These are phyloP conservation scores for Globisporangium recalcitrans DNA, from an alignment of 352 stramenopile species.

Conservation along the genomic window DNA sequence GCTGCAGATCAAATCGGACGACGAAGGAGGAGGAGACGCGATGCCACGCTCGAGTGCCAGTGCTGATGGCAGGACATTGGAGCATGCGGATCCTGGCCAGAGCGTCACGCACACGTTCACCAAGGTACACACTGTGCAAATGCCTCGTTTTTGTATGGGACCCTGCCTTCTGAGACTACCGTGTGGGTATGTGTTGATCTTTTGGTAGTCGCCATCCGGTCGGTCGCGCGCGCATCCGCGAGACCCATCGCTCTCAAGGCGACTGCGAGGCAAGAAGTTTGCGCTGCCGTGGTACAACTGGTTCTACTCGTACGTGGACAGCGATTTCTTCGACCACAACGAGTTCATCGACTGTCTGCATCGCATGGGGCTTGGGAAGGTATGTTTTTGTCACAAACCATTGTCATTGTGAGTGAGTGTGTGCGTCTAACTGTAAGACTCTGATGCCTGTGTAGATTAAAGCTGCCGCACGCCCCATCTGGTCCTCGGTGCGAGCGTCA, in stretches of 20 bases:
- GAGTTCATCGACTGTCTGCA: conserved; percentile 72
- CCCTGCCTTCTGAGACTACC: background rate
- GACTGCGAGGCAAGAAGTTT: conserved; percentile 23
- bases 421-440: background rate
- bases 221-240: background rate
- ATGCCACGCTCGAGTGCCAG: background rate
- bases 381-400: conserved; percentile 20
- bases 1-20: conserved; percentile 21
- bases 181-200: background rate
- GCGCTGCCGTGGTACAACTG: conserved; percentile 63
- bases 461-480: conserved; percentile 50
- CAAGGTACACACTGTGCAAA: background rate
- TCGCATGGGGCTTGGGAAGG: conserved; percentile 58
- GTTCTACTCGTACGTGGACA: conserved; percentile 64
- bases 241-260: background rate
- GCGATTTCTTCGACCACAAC: conserved; percentile 69
- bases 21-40: conserved; percentile 2
- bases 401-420: background rate
- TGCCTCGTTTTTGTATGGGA: background rate
- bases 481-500: conserved; percentile 65
- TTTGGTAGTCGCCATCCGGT: background rate
- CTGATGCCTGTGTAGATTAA: conserved; percentile 31
- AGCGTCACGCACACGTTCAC: background rate
- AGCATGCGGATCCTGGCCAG: background rate
- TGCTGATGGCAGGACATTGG: background rate